These are phyloP conservation scores for Microdochium bolleyi DNA, from an alignment of 2,329 filamentous ascomycete genomes.

Conservation along the genomic window DNA sequence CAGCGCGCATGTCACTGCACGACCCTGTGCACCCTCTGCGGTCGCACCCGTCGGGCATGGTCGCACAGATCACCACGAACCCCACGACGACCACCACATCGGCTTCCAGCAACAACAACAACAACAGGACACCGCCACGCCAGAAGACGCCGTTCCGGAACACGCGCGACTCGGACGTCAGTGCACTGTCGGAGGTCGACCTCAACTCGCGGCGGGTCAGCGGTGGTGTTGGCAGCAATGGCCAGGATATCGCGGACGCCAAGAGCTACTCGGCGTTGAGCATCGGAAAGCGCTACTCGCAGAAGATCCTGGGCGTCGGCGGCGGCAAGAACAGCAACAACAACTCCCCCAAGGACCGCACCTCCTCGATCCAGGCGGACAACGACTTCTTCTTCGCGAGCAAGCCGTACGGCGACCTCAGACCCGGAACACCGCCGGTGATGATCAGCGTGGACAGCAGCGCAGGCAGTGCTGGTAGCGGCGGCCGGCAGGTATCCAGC, in stretches of 20 bases:
- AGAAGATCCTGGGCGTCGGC: not conserved
- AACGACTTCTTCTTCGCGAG: conserved; percentile 32
- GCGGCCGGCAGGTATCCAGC: conserved; percentile 44
- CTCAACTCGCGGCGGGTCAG: conserved; percentile 34
- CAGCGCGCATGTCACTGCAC: conserved; percentile 25
- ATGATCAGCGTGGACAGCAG: conserved; percentile 30
- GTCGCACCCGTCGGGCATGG: conserved; percentile 33
- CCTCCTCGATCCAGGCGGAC: conserved; percentile 7
- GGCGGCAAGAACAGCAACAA: not conserved
- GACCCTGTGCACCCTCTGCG: conserved; percentile 37
- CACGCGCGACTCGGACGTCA: conserved; percentile 12
- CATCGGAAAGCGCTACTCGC: not conserved
- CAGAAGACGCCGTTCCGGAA: conserved; percentile 21
- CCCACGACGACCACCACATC: conserved; percentile 5
- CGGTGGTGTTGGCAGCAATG: conserved; percentile 17
- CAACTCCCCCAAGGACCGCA: not conserved
- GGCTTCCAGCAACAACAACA: conserved; percentile 7
- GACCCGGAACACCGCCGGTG: conserved; percentile 43
- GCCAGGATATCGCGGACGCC: conserved; percentile 35
- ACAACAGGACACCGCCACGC: conserved; percentile 6
- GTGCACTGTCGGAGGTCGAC: conserved; percentile 34
- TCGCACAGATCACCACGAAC: not conserved
- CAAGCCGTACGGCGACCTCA: conserved; percentile 53
- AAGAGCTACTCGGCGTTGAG: conserved; percentile 12
- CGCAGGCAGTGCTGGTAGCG: conserved; percentile 5